Evolutionary conservation across 306 rosid genomes (phyloP).

Genomic region (Corylus americana): DNA sequence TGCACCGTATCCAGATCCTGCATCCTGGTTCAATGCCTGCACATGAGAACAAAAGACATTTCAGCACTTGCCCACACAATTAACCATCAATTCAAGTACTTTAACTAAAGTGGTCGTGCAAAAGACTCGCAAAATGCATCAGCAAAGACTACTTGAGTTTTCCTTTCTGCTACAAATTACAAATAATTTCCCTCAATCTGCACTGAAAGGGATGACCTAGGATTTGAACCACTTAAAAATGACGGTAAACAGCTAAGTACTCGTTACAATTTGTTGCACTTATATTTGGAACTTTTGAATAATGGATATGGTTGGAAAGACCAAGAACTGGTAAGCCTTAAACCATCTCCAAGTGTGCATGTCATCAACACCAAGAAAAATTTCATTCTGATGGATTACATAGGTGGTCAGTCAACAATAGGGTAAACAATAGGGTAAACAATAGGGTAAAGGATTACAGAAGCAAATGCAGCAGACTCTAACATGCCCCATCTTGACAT

Average conservation of each 20-base stretch:
- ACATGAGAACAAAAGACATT: constrained; percentile 14
- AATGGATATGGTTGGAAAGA: neutral
- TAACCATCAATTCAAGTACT: neutral
- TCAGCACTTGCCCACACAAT: constrained; percentile 28
- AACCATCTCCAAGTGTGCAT: neutral
- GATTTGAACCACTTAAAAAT: neutral
- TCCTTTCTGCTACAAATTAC: neutral
- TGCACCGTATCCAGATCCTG: constrained; percentile 80
- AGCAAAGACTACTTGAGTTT: neutral
- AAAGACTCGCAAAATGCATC: neutral
- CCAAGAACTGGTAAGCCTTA: neutral
- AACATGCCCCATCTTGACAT: neutral
- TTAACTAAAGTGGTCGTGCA: neutral
- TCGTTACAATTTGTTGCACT: neutral
- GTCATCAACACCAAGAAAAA: constrained; percentile 17
- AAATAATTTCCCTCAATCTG: neutral
- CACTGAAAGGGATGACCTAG: neutral
- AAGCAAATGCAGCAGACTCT: neutral
- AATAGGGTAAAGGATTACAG: neutral
- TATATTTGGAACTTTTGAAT: neutral
- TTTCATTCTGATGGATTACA: neutral
- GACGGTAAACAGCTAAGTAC: neutral
- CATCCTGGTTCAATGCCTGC: constrained; percentile 66
- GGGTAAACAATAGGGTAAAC: neutral
- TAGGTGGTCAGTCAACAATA: neutral